Conservation (phyloP, 2,329 filamentous ascomycete species). For the Phaeosphaeria sp. region DNA sequence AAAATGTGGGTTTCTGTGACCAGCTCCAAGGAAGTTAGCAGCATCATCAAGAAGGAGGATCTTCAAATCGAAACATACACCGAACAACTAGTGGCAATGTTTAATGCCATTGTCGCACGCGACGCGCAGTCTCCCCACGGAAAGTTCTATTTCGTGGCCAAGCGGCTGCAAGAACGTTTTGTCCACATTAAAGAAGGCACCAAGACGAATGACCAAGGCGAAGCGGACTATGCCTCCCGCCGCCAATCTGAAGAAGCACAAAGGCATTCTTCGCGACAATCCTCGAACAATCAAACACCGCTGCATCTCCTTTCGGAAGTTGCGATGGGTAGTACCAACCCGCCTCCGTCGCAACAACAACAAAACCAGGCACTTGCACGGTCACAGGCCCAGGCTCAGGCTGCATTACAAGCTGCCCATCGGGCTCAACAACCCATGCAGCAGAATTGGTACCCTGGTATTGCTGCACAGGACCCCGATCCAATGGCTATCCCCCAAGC, state of each 20-base stretch:
- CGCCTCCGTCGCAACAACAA: slow-evolving; percentile 24
- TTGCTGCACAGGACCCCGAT: slow-evolving; percentile 27
- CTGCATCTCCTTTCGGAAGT: slow-evolving; percentile 49
- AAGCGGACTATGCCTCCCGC: slow-evolving; percentile 29
- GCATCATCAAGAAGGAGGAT: slow-evolving; percentile 56
- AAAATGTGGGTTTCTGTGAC: slow-evolving; percentile 65
- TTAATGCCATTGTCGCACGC: slow-evolving; percentile 50
- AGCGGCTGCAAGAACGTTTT: slow-evolving; percentile 55
- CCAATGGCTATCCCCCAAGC: slow-evolving; percentile 35
- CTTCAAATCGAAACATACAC: slow-evolving; percentile 56
- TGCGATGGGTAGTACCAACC: slow-evolving; percentile 45
- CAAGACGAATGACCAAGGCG: slow-evolving; percentile 31
- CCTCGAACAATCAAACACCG: slow-evolving; percentile 44
- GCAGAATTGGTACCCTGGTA: slow-evolving; percentile 38
- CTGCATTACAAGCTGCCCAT: slow-evolving; percentile 26
- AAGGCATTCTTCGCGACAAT: slow-evolving; percentile 27
- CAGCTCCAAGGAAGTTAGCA: slow-evolving; percentile 57
- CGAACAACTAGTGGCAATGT: slow-evolving; percentile 55
- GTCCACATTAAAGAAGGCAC: slow-evolving; percentile 52
- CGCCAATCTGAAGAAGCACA: slow-evolving; percentile 21
- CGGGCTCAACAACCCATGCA: slow-evolving; percentile 30
- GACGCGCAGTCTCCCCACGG: slow-evolving; percentile 53
- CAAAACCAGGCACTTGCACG: slow-evolving; percentile 23
- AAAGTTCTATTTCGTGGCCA: slow-evolving; percentile 56
- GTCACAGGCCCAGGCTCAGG: slow-evolving; percentile 20